Base-by-base conservation (phyloP, 2,329 filamentous ascomycete species). In the Pseudogymnoascus sp. region DNA sequence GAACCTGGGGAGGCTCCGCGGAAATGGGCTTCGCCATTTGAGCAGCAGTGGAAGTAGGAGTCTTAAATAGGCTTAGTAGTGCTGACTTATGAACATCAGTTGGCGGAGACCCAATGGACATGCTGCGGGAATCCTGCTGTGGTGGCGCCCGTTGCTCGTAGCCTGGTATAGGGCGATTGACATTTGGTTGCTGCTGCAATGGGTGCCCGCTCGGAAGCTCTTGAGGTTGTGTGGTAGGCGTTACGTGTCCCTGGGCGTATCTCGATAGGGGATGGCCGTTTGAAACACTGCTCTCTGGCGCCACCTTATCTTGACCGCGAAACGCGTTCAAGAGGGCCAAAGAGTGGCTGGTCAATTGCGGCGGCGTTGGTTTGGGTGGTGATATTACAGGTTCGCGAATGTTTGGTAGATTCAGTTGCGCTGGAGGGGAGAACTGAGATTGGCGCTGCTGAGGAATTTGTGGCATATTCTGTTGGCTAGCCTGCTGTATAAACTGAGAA, bases 261-360 rank as follows among this genome's bases (percentile, higher is more conserved):
- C 59, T 64, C 61, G 62, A 61, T 33, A 67, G 47, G 39, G 66
- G 64, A 12, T 64, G 61, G 25, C 67, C 61, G 36, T 58, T 64
- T n/a, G 63, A 20, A 20, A 41, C 37, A 57, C 60, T 57, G 57
- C 37, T 18, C 25, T 61, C 62, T 38, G 57, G 60, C 35, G 41
- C 59, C 9, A 60, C 63, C 50, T 63, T 61, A 63, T 71, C 70
- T 12, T 63, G 67, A 37, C 54, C 65, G 58, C 71, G 80, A 68
- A 80, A 79, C 1, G 76, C 76, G 64, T 76, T 77, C 20, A 80
- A 71, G 14, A 80, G 72, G 8, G 75, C 72, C 65, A 78, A 70
- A 3, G 76, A 78, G 58, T 78, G 75, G 8, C 73, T 74, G 36
- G 72, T 76, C 9, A 80, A 70, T 30, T 73, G 68, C 38, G 68